Conservation (phyloP, 2,329 filamentous ascomycete genomes). For the Capronia epimyces region DNA sequence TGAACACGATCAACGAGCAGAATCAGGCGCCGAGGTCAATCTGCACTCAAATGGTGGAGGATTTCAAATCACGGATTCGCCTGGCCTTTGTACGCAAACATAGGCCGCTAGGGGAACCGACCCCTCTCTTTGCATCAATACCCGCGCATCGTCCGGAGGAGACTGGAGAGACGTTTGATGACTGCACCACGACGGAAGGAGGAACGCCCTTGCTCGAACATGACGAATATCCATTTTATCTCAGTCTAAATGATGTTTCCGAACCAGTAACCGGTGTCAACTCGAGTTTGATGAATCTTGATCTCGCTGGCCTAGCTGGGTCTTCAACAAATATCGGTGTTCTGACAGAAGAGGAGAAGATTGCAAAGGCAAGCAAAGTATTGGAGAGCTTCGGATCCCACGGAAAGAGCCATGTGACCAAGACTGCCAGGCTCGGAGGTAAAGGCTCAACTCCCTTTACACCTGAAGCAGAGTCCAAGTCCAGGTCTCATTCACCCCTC, state of each 20-base stretch:
- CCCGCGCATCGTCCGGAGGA: background rate
- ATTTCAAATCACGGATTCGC: background rate
- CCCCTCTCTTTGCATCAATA: background rate
- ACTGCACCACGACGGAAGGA: background rate
- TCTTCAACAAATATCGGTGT: background rate
- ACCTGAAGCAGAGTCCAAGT: background rate
- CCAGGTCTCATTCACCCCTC: background rate
- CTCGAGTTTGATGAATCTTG: background rate
- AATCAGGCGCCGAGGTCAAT: background rate
- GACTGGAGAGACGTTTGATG: background rate
- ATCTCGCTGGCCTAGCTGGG: background rate
- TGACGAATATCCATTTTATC: background rate
- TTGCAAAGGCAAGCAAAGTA: background rate
- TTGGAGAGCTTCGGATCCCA: background rate
- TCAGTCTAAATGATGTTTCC: background rate
- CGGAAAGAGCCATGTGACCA: background rate
- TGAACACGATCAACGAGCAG: slow-evolving; percentile 3
- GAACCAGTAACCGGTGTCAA: background rate
- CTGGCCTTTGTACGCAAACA: background rate
- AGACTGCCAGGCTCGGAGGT: background rate
- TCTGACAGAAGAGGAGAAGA: background rate
- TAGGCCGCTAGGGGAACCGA: background rate
- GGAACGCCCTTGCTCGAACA: background rate
- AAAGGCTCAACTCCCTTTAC: background rate
- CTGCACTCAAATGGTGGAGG: background rate